Conservation (phyloP, 2,329 filamentous ascomycete species). For the Fusarium staphyleae region DNA sequence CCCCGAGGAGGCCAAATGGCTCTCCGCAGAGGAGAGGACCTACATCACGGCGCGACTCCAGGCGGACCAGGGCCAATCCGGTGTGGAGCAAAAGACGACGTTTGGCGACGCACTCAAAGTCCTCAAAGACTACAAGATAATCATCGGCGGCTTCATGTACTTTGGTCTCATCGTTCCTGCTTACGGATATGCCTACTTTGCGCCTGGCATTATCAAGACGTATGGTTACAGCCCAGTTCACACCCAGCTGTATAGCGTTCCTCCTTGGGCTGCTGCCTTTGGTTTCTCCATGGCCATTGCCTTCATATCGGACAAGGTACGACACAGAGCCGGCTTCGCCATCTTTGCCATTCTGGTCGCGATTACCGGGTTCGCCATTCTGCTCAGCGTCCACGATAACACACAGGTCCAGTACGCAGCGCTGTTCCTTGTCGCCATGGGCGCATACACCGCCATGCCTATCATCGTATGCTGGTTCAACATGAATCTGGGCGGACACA, state of each 20-base stretch:
- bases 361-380: slow-evolving; percentile 77
- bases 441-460: slow-evolving; percentile 87
- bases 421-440: slow-evolving; percentile 82
- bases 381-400: slow-evolving; percentile 75
- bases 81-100: slow-evolving; percentile 67
- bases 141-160: slow-evolving; percentile 81
- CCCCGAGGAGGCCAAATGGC: slow-evolving; percentile 77
- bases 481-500: slow-evolving; percentile 79
- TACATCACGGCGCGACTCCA: slow-evolving; percentile 72
- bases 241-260: slow-evolving; percentile 65
- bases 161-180: slow-evolving; percentile 80
- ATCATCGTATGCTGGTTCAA: slow-evolving; percentile 85
- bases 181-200: slow-evolving; percentile 81
- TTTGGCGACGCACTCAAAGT: slow-evolving; percentile 65
- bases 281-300: slow-evolving; percentile 80
- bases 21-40: slow-evolving; percentile 70
- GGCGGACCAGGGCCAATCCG: slow-evolving; percentile 72
- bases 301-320: slow-evolving; percentile 71
- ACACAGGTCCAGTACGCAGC: slow-evolving; percentile 74
- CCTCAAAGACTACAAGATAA: slow-evolving; percentile 77
- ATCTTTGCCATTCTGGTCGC: slow-evolving; percentile 72
- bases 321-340: slow-evolving; percentile 78
- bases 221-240: slow-evolving; percentile 68
- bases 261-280: slow-evolving; percentile 73
- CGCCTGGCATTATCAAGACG: slow-evolving; percentile 72